phyloP scores from a whole-genome alignment of 805 yeast genomes.

The Kuraishia molischiana region DNA sequence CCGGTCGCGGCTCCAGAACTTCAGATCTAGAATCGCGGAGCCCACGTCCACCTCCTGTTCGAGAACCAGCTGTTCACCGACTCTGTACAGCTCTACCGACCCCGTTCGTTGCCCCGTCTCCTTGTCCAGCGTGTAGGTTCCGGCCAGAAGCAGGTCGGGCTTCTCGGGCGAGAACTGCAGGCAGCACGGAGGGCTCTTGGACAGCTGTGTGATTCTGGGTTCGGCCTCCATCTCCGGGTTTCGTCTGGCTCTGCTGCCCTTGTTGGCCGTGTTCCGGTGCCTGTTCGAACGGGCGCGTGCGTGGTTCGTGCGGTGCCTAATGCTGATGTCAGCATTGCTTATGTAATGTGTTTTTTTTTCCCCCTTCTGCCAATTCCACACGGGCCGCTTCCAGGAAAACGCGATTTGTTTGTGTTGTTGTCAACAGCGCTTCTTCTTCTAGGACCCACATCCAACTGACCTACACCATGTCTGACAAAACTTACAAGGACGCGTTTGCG shows the following conservation, averaged over 20 bases:
- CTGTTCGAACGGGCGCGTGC: too few relatives aligned
- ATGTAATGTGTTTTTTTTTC: too few relatives aligned
- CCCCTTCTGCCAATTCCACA: background rate
- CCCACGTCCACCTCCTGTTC: conserved; percentile 9
- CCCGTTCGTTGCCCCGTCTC: conserved; percentile 57
- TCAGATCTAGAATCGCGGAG: conserved; percentile 72
- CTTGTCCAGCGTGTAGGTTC: conserved; percentile 67
- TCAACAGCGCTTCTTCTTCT: too few relatives aligned
- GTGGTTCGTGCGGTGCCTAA: too few relatives aligned
- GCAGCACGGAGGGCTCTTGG: conserved; percentile 79
- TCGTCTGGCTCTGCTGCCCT: too few relatives aligned
- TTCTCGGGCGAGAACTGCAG: conserved; percentile 49
- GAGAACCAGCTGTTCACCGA: conserved; percentile 6
- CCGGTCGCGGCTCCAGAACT: conserved; percentile 39
- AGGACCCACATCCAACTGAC: too few relatives aligned
- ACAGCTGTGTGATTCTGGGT: conserved; percentile 22
- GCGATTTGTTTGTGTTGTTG: background rate
- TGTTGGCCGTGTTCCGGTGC: too few relatives aligned
- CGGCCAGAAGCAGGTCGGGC: conserved; percentile 42
- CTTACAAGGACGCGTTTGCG: conserved; percentile 88
- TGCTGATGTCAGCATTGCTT: too few relatives aligned
- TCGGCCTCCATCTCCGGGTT: conserved; percentile 4
- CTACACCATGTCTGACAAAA: conserved; percentile 16
- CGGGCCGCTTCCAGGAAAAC: background rate
- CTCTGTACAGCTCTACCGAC: conserved; percentile 32